Conservation (phyloP, 2,329 filamentous ascomycete species). For the Curvularia verruculosa region DNA sequence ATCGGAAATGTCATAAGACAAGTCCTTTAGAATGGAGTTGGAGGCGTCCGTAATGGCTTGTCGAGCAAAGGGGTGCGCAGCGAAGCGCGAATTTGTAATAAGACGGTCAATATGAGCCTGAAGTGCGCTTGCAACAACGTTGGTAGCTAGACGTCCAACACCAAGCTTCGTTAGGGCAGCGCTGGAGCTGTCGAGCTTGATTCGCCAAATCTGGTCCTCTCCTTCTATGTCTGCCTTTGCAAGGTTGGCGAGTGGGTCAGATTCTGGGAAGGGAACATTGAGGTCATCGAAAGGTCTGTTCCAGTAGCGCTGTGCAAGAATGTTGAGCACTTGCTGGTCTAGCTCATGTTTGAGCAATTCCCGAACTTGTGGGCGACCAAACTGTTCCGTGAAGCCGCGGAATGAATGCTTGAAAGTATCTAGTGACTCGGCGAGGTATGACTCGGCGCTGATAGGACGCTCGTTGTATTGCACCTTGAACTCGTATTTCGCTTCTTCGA, state of each 20-base stretch:
- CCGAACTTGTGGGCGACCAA: conserved; percentile 87
- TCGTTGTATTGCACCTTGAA: conserved; percentile 99
- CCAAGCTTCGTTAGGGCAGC: conserved; percentile 92
- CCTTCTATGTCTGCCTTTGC: conserved; percentile 75
- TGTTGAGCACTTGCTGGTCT: conserved; percentile 91
- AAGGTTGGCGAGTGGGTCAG: conserved; percentile 75
- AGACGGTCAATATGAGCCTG: conserved; percentile 82
- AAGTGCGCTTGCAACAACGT: conserved; percentile 85
- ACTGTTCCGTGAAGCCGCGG: conserved; percentile 88
- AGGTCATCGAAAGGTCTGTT: conserved; percentile 92
- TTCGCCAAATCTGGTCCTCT: conserved; percentile 87
- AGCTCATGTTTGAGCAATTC: conserved; percentile 89
- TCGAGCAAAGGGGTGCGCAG: conserved; percentile 87
- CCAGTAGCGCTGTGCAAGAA: conserved; percentile 94
- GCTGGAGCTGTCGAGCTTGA: conserved; percentile 90
- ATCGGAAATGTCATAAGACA: conserved; percentile 96
- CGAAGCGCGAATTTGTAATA: conserved; percentile 81
- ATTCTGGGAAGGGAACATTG: conserved; percentile 67
- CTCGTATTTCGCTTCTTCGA: conserved; percentile 96
- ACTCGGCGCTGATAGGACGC: conserved; percentile 89
- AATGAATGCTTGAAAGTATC: conserved; percentile 98
- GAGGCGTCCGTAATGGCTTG: conserved; percentile 93
- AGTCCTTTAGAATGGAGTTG: conserved; percentile 86
- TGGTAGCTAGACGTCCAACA: conserved; percentile 89
- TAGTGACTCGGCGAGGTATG: conserved; percentile 91